Evolutionary conservation across 345 rosid species (phyloP).

Genomic region (Eucalyptus cloeziana): DNA sequence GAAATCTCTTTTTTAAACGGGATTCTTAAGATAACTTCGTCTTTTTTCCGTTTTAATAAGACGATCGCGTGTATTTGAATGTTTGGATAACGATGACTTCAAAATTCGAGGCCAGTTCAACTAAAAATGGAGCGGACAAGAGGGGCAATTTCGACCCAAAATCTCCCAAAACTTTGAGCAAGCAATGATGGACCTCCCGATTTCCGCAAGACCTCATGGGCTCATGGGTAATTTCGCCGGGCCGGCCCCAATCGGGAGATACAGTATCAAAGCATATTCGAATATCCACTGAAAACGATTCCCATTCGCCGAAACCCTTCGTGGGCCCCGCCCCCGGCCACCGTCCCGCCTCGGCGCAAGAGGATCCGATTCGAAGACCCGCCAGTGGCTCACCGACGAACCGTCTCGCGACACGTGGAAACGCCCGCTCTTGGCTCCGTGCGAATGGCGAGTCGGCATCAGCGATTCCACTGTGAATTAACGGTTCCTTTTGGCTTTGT

Average conservation of each 20-base stretch:
- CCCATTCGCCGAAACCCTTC: neutral
- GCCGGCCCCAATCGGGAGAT: neutral
- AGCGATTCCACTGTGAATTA: neutral
- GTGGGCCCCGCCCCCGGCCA: neutral
- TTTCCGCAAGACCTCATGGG: neutral
- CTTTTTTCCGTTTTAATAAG: neutral
- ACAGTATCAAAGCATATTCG: constrained; percentile 21
- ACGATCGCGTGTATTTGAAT: neutral
- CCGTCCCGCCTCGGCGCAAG: neutral
- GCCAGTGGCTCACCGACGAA: neutral
- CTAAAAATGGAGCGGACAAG: neutral
- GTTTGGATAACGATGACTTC: neutral
- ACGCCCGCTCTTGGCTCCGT: neutral
- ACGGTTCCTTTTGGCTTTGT: neutral
- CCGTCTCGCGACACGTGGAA: neutral
- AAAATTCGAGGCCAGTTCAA: neutral
- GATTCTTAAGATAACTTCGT: neutral
- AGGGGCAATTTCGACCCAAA: neutral
- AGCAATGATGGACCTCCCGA: neutral
- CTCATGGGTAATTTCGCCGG: neutral
- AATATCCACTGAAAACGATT: constrained; percentile 24
- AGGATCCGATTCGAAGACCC: neutral
- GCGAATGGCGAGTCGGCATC: neutral
- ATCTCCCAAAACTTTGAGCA: neutral
- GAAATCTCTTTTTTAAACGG: neutral